Conservation (phyloP, 768 basidiomycete species). For the Lactarius sanguifluus region DNA sequence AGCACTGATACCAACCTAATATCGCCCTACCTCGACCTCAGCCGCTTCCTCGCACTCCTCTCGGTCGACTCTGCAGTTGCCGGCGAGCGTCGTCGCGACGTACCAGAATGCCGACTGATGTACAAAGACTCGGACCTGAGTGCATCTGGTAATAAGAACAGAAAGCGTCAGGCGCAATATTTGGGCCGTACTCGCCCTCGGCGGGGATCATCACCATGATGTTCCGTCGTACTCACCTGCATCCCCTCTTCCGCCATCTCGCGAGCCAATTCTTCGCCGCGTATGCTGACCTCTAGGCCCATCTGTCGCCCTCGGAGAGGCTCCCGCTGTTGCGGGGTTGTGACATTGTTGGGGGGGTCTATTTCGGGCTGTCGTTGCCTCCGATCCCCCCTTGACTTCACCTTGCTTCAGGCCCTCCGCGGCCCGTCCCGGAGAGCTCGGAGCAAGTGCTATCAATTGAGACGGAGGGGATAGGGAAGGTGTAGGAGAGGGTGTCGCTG, state of each 20-base stretch:
- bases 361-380: neutral
- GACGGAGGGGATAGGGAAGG: neutral
- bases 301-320: neutral
- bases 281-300: neutral
- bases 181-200: neutral
- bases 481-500: neutral
- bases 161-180: neutral
- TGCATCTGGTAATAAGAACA: neutral
- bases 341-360: neutral
- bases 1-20: neutral
- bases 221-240: conserved; percentile 2
- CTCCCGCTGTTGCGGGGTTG: neutral
- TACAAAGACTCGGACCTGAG: neutral
- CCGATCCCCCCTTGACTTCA: neutral
- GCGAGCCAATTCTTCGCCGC: neutral
- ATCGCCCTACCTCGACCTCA: neutral
- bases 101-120: neutral
- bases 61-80: neutral
- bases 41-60: neutral
- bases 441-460: neutral
- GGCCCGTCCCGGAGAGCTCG: neutral
- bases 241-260: neutral
- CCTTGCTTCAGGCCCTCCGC: neutral
- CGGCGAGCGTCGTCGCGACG: neutral
- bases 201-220: neutral